phyloP scores from a whole-genome alignment of 1,284 basidiomycete genomes.

The Ustilago curta region DNA sequence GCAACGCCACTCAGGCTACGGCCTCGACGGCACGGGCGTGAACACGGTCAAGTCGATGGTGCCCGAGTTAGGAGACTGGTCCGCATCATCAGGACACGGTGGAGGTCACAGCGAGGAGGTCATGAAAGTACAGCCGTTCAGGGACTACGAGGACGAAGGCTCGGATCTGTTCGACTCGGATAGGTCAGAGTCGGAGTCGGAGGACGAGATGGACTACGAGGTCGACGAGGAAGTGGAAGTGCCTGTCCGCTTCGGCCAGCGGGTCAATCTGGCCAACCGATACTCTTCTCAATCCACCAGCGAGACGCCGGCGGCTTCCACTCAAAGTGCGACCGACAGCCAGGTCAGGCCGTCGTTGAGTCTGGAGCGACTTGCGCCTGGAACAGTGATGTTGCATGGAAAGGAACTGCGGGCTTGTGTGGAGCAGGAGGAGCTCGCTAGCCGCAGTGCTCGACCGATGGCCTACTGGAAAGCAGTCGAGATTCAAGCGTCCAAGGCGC shows the following conservation, averaged over 20 bases:
- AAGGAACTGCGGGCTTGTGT: conserved; percentile 31
- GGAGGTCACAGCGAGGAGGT: conserved; percentile 4
- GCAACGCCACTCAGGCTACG: conserved; percentile 24
- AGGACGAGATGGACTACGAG: conserved; percentile 26
- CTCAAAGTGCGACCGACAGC: not conserved
- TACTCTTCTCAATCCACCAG: conserved; percentile 1
- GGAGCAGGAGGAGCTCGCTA: conserved; percentile 4
- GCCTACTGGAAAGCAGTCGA: conserved; percentile 46
- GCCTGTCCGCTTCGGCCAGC: conserved; percentile 42
- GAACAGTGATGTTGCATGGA: conserved; percentile 20
- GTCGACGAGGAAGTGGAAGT: conserved; percentile 29
- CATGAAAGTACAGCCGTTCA: conserved; percentile 13
- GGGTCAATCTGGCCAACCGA: conserved; percentile 16
- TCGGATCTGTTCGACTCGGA: conserved; percentile 44
- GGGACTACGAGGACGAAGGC: conserved; percentile 48
- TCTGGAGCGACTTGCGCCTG: conserved; percentile 20
- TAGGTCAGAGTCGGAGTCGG: conserved; percentile 21
- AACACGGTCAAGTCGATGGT: conserved; percentile 46
- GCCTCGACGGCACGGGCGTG: conserved; percentile 15
- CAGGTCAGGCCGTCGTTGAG: conserved; percentile 18
- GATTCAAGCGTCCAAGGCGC: conserved; percentile 12
- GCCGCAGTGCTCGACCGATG: not conserved
- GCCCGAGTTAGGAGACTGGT: conserved; percentile 44
- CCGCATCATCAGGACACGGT: conserved; percentile 12
- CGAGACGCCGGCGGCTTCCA: not conserved